Evolutionary conservation across 2,329 filamentous ascomycete genomes (phyloP).

Genomic region (Cladobotryum protrusum): DNA sequence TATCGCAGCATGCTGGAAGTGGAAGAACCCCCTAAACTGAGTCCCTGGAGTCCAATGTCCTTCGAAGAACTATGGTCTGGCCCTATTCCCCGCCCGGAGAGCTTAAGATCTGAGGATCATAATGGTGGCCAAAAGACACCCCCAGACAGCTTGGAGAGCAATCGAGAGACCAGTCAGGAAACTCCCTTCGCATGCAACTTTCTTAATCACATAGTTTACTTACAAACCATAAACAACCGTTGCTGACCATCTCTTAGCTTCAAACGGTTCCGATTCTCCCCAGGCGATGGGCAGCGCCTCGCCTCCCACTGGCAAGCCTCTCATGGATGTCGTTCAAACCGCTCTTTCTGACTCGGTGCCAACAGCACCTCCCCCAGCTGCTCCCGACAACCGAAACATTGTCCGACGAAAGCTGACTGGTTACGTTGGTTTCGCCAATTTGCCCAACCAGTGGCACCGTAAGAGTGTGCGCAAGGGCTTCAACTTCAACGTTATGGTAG

Average conservation of each 20-base stretch:
- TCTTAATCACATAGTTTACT: constrained; percentile 2
- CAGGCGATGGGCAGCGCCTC: constrained; percentile 38
- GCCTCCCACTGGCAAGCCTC: constrained; percentile 34
- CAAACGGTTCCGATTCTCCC: constrained; percentile 39
- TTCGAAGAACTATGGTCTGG: constrained; percentile 41
- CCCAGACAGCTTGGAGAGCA: neutral
- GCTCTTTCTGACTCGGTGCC: constrained; percentile 29
- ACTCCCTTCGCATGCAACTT: constrained; percentile 12
- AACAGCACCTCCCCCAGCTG: constrained; percentile 31
- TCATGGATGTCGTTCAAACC: constrained; percentile 23
- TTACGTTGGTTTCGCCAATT: constrained; percentile 96
- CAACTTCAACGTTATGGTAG: constrained; percentile 99
- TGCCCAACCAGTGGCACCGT: constrained; percentile 99
- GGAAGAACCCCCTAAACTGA: constrained; percentile 41
- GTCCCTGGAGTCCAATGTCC: constrained; percentile 36
- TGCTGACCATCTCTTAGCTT: constrained; percentile 29
- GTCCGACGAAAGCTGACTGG: constrained; percentile 96
- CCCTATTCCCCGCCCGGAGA: constrained; percentile 2
- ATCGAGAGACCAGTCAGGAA: constrained; percentile 28
- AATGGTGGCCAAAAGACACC: no score
- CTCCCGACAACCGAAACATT: constrained; percentile 80
- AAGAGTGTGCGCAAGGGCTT: constrained; percentile 99
- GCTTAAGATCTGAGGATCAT: neutral
- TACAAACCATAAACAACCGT: no score
- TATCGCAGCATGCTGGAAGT: constrained; percentile 51